Evolutionary conservation across 176 grass and related monocot genomes (phyloP), one percentile per base, ranked within the genome.

Genomic region (Musa schizocarpa): DNA sequence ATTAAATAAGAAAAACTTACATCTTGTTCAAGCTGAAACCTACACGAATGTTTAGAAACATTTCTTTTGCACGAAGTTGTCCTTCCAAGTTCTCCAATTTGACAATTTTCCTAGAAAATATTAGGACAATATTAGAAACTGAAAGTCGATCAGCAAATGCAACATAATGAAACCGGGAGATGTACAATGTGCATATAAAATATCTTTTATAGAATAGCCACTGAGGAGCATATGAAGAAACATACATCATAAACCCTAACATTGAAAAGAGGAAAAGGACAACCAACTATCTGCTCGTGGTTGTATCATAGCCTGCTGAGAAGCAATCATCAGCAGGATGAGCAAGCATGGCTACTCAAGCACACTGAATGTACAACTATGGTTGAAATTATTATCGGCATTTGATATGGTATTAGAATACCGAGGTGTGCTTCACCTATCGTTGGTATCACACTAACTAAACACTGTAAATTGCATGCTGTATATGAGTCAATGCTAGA

Each of bases 21-120:
- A 55, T 92, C 93, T 69, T 88, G 83, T 76, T 96, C 85, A 26
- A 96, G 93, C 80, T 85, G 94, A 68, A 79, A 49, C 68, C 87
- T 82, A 74, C 78, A 81, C 9, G 87, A 76, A 51, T 69, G 55
- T 11, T 27, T 65, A 53, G 69, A 68, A 71, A 63, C 12, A 54
- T 19, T 82, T 25, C 62, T 75, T 52, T 63, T 64, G 62, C 55
- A 65, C 68, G 69, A 53, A 76, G 72, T 72, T 66, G 61, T 50
- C 50, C 69, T 81, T 76, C 62, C 67, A 61, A 53, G 20, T 76
- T 74, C 34, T 27, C 52, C 72, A 74, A 74, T 27, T 17, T 55
- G 53, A 29, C 57, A 53, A 27, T 55, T 74, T 56, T 56, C 72
- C 72, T 74, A 27, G 6, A 9, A 57, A 74, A 25, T 17, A 56